Evolutionary conservation across 2,329 filamentous ascomycete genomes (phyloP).

Genomic region (Colletotrichum brevisporum): DNA sequence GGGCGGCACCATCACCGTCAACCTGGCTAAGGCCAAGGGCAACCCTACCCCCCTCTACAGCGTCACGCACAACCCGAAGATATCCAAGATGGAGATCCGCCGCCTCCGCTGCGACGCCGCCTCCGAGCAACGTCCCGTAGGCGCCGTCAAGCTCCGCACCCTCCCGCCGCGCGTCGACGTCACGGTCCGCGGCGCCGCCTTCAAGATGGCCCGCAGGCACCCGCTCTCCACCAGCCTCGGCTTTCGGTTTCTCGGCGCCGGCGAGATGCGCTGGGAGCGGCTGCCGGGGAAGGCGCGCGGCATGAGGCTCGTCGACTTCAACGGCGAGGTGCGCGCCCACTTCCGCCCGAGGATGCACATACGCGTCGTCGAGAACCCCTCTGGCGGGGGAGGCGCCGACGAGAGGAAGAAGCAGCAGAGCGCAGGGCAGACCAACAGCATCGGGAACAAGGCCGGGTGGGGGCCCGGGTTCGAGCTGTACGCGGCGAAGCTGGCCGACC

Average conservation of each 20-base stretch:
- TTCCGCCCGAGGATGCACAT: conserved; percentile 30
- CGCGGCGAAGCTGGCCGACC: conserved; percentile 27
- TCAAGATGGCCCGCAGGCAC: conserved; percentile 35
- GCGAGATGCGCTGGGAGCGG: conserved; percentile 38
- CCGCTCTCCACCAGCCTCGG: conserved; percentile 26
- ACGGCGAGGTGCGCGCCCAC: conserved; percentile 22
- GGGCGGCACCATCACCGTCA: conserved; percentile 5
- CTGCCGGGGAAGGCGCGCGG: conserved; percentile 17
- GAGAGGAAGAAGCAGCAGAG: conserved; percentile 3
- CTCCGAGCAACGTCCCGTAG: conserved; percentile 20
- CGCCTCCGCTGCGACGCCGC: conserved; percentile 12
- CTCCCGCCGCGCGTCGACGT: conserved; percentile 35
- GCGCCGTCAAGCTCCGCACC: conserved; percentile 25
- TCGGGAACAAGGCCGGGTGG: not conserved
- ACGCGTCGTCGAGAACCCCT: not conserved
- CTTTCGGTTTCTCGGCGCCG: conserved; percentile 31
- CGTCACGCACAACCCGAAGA: conserved; percentile 27
- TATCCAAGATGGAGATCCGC: conserved; percentile 34
- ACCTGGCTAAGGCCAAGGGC: conserved; percentile 8
- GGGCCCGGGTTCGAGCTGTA: conserved; percentile 36
- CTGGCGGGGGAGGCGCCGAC: not conserved
- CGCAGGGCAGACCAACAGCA: not conserved
- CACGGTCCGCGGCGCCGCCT: conserved; percentile 29
- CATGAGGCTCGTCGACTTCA: conserved; percentile 38
- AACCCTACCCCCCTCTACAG: conserved; percentile 11